Conservation (phyloP, 2,329 filamentous ascomycete species). For the Arachnopeziza araneosa region DNA sequence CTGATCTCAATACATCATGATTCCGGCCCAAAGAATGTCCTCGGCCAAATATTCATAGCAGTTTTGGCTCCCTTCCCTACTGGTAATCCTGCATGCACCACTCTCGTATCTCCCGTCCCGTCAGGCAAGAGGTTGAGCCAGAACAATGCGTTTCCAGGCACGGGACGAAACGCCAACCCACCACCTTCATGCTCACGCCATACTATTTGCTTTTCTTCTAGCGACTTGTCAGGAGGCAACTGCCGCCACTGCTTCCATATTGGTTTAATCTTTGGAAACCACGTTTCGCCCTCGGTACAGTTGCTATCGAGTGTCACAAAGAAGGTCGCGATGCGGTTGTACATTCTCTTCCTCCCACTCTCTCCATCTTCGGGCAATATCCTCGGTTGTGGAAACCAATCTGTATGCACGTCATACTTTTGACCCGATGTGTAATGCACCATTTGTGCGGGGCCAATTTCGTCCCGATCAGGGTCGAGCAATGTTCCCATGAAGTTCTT, state of each 20-base stretch:
- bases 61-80: constrained; percentile 49
- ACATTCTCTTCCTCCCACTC: neutral
- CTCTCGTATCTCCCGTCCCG: constrained; percentile 47
- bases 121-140: constrained; percentile 52
- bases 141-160: constrained; percentile 49
- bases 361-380: neutral
- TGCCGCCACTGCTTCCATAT: neutral
- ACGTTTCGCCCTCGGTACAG: neutral
- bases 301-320: neutral
- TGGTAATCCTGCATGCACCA: constrained; percentile 52
- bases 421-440: neutral
- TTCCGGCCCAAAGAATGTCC: neutral
- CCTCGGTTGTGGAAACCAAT: neutral
- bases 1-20: neutral
- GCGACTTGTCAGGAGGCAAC: neutral
- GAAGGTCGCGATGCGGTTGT: neutral
- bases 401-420: neutral
- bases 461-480: neutral
- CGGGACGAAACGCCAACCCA: neutral
- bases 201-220: neutral
- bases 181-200: neutral
- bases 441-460: neutral
- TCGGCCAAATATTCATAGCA: constrained; percentile 50
- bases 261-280: neutral
- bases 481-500: neutral